Base-by-base conservation (phyloP, 441 rosid species). In the Jatropha podagrica region DNA sequence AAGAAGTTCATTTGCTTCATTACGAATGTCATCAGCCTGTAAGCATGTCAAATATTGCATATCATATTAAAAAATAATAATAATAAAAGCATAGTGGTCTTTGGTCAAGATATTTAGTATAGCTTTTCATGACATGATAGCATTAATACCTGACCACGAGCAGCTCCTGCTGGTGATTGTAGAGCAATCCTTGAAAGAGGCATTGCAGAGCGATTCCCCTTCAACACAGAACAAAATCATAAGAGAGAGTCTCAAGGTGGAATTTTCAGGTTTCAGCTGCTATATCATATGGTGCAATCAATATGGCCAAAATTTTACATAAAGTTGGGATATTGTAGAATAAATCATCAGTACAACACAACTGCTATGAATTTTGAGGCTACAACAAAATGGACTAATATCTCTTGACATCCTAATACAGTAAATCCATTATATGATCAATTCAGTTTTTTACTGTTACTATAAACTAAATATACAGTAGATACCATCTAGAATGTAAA, bases 1-100 rank as follows among this genome's bases (percentile, higher is more conserved):
- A 56, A 91, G 85, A 77, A 94, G 98, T 87, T 94, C 97, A 69
- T 84, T 86, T 11, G 97, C 92, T 86, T 94, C 98, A 75, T 89
- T 91, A 27, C 79, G 87, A 69, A 94, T 85, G 78, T 91, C 97
- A 83, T 92, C 98, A 72, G 95, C 98, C 94, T 92, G 85, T 71
- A 37, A 63, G 41, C 27, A 48, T 58, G 62, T 42, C 41, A 41
- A 18, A 55, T 23, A 74, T 62, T 63, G 20, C 40, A 7, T 5
- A 54, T 55, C 41, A 54, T 42, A 41, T 76, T 7, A 44, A 44
- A 44, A 44, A 11, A 11, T 2, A 44, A 44, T 11, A 60, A 74
- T 2, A 32, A 1, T 32, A 11, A 44, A 65, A 55, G n/a, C 15
- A 54, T 41, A 44, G 59, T 17, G 15, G 10, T 3, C 17, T n/a